Percentiles rank a stretch among this genome's conserved stretches.
Conservation (phyloP, 495 filamentous ascomycete species). For the Melanomma pulvis-pyrius region DNA sequence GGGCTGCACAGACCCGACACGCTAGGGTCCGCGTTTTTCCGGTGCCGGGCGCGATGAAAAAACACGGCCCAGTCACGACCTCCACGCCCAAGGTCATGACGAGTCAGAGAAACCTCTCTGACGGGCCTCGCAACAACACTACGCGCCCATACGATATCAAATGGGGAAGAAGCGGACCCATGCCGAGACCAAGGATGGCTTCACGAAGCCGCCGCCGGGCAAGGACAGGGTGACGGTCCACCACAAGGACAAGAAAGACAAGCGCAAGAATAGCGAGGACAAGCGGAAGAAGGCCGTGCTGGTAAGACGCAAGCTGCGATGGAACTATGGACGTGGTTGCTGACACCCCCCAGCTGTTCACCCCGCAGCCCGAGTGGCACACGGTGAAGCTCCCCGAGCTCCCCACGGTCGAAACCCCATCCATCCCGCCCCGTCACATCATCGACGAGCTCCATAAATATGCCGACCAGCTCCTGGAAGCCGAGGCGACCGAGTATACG, state of each 20-base stretch:
- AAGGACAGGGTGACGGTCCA: conserved; percentile 23
- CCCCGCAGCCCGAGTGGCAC: conserved; percentile 86
- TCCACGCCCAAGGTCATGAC: conserved; percentile 30
- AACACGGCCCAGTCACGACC: conserved; percentile 5
- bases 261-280: conserved; percentile 27
- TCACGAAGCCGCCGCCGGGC: conserved; percentile 31
- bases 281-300: conserved; percentile 24
- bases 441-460: conserved; percentile 74
- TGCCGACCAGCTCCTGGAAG: conserved; percentile 71
- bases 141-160: conserved; percentile 19
- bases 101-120: conserved; percentile 36
- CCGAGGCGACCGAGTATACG: conserved; percentile 69
- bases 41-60: conserved; percentile 9
- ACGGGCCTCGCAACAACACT: conserved; percentile 24
- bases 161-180: conserved; percentile 44
- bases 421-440: conserved; percentile 57
- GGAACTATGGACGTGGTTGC: not conserved
- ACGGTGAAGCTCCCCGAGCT: conserved; percentile 63
- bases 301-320: conserved; percentile 13
- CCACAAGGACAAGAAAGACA: conserved; percentile 24
- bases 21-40: conserved; percentile 9
- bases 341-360: conserved; percentile 60
- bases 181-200: conserved; percentile 39
- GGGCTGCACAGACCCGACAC: no score
- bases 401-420: conserved; percentile 51